phyloP scores from a whole-genome alignment of 768 basidiomycete species.

The Mycena crocata region DNA sequence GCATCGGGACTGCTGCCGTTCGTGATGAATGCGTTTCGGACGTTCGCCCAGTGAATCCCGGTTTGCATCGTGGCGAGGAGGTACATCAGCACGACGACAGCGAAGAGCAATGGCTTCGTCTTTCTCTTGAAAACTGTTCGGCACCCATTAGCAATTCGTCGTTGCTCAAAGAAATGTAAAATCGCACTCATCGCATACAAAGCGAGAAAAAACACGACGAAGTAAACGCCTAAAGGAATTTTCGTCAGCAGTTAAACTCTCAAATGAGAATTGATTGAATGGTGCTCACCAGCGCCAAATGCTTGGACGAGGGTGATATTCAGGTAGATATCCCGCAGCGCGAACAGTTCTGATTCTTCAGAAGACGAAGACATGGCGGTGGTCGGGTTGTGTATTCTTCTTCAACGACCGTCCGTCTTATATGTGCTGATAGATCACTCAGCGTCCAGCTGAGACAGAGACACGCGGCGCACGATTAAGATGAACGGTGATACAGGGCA shows the following conservation, averaged over 20 bases:
- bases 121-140: conserved; percentile 20
- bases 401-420: background rate
- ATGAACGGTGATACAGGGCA: conserved; percentile 4
- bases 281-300: conserved; percentile 21
- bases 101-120: conserved; percentile 11
- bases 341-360: conserved; percentile 9
- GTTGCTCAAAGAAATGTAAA: background rate
- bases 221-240: conserved; percentile 13
- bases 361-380: conserved; percentile 22
- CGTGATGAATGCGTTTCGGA: background rate
- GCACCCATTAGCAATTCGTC: background rate
- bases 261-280: background rate
- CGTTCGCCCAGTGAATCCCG: conserved; percentile 14
- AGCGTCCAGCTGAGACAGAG: no score
- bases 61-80: conserved; percentile 18
- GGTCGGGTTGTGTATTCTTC: background rate
- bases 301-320: conserved; percentile 23
- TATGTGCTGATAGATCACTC: background rate
- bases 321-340: conserved; percentile 23
- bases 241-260: background rate
- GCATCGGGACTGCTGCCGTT: background rate
- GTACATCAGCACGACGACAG: conserved; percentile 21
- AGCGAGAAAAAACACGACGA: conserved; percentile 25
- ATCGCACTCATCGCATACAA: conserved; percentile 26
- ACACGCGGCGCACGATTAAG: conserved; percentile 6